Base-by-base conservation (phyloP, 257 asterid genomes). In the Nemophila menziesii region DNA sequence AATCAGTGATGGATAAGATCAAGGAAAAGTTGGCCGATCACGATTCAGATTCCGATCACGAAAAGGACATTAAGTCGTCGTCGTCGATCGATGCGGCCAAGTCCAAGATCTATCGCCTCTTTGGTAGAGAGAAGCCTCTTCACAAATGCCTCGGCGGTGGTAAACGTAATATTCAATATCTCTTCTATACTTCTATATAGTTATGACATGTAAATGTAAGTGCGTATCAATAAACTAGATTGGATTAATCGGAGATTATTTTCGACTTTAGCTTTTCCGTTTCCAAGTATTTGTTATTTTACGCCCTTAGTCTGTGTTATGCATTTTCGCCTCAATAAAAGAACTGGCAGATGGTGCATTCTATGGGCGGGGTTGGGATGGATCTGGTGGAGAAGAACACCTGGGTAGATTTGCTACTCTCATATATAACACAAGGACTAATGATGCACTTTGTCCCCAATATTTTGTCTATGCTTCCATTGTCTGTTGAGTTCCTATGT, bases 131-230 rank as follows among this genome's bases (percentile, higher is more conserved):
- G 51, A 74, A 45, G 74, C 94, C 96, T 5, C 72, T 86, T 20
- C 93, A 82, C 68, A 68, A 66, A 72, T 80, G 79, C 55, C 66
- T 86, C 7, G 94, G 96, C 56, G 93, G 94, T 26, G 96, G 96
- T 66, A 86, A 86, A 59, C 77, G 96, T 86, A 82, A 46, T 74
- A 17, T 49, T 5, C 11, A 42, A 41, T n/a, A 7, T 52, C 40
- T 49, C 33, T 37, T 11, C 11, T 8, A 6, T 29, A 29, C 36
- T 7, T 37, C 2, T n/a, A 9, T 18, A 27, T 18, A 13, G 27
- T 2, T 0, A 6, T 6, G 3, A 24, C 36, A 13, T 29, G 36
- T 29, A 29, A 29, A 29, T 29, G 36, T 29, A 13, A 29, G 8
- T 29, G 36, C 49, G 3, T 22, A 45, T n/a, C n/a, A n/a, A n/a